Conservation (phyloP, 768 basidiomycete genomes). For the Panus rudis region DNA sequence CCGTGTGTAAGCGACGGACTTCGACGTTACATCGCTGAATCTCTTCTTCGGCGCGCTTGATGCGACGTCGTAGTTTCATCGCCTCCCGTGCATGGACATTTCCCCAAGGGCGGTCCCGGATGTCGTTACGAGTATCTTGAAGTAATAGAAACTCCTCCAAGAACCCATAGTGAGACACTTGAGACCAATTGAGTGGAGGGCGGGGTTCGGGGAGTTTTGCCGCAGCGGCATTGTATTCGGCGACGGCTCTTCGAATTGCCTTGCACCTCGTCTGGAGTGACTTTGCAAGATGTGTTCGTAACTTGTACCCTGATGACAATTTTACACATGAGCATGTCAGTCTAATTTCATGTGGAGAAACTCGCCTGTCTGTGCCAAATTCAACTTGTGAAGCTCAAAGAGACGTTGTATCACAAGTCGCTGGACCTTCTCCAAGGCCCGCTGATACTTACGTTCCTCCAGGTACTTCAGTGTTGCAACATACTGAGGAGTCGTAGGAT, state of each 20-base stretch:
- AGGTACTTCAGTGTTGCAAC: slow-evolving; percentile 11
- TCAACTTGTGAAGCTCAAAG: slow-evolving; percentile 33
- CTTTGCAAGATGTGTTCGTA: slow-evolving; percentile 26
- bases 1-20: slow-evolving; percentile 19
- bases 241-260: slow-evolving; percentile 22
- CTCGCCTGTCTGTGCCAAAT: slow-evolving; percentile 29
- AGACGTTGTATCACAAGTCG: slow-evolving; percentile 27
- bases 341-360: not conserved
- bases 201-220: slow-evolving; percentile 14
- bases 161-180: slow-evolving; percentile 21
- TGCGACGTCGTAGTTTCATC: slow-evolving; percentile 15
- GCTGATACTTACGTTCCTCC: slow-evolving; percentile 17
- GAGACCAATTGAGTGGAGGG: slow-evolving; percentile 18
- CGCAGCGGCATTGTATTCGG: slow-evolving; percentile 25
- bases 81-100: slow-evolving; percentile 15
- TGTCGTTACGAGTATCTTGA: slow-evolving; percentile 17
- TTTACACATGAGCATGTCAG: not conserved
- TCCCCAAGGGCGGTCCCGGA: slow-evolving; percentile 21
- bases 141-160: slow-evolving; percentile 27
- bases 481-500: slow-evolving; percentile 18
- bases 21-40: slow-evolving; percentile 18
- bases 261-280: slow-evolving; percentile 20
- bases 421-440: slow-evolving; percentile 27
- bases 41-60: slow-evolving; percentile 21
- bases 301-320: slow-evolving; percentile 19